Conservation (phyloP, 2,329 filamentous ascomycete genomes). For the Hirsutella rhossiliensis region DNA sequence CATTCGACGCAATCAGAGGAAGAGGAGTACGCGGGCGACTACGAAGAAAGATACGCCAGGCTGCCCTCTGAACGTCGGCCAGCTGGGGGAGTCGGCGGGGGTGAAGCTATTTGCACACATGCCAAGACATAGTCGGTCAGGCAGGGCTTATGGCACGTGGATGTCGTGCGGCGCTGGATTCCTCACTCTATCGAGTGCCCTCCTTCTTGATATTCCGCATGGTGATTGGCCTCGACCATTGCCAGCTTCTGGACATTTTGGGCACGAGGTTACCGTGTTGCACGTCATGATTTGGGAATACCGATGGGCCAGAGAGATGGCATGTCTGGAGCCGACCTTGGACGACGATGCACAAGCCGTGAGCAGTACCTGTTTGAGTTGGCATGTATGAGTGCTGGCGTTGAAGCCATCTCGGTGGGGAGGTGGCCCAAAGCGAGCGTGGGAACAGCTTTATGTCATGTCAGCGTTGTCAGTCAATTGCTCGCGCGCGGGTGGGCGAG, state of each 20-base stretch:
- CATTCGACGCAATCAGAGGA: constrained; percentile 27
- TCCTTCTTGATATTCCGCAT: too few relatives aligned
- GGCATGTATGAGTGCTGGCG: neutral
- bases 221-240: too few relatives aligned
- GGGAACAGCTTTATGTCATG: neutral
- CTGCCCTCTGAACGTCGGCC: constrained; percentile 7
- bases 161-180: neutral
- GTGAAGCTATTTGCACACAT: constrained; percentile 6
- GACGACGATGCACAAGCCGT: too few relatives aligned
- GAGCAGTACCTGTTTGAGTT: neutral
- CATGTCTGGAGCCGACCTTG: too few relatives aligned
- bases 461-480: too few relatives aligned
- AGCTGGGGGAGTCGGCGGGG: constrained; percentile 3
- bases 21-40: constrained; percentile 21
- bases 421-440: neutral
- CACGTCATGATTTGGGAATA: too few relatives aligned
- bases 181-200: too few relatives aligned
- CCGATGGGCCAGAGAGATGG: too few relatives aligned
- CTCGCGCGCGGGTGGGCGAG: too few relatives aligned
- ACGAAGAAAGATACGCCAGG: constrained; percentile 15
- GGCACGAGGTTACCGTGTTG: too few relatives aligned
- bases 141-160: neutral
- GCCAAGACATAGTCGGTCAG: constrained; percentile 5
- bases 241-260: too few relatives aligned
- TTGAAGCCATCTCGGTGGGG: neutral